Base-by-base conservation (phyloP, 2,329 filamentous ascomycete species). In the Neopestalotiopsis rosae region DNA sequence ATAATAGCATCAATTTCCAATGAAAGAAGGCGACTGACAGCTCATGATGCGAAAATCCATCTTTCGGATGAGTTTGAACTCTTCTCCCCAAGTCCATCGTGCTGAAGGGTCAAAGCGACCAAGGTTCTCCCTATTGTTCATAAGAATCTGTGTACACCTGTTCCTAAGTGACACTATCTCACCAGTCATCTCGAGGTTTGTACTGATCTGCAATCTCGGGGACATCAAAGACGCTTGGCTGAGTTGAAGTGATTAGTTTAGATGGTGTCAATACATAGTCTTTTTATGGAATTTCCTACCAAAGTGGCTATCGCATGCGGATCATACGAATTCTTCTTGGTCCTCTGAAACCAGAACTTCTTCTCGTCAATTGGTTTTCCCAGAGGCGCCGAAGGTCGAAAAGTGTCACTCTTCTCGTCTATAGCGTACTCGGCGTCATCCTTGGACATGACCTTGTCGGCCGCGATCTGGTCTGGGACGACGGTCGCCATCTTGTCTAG, bases 171-270 rank as follows among this genome's bases (percentile, higher is more conserved):
- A 28, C 24, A 28, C 2, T 14, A 28, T 38, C 70, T 70, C 13
- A 77, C 76, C 75, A 77, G 61, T 77, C 72, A 42, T 71, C 71
- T 24, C 71, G 72, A 40, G 76, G 76, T 52, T 77, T 74, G 32
- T 82, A 73, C 70, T 84, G 83, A 34, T 80, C 79, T 10, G 78
- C 81, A 2, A 79, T 74, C 4, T 82, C 79, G 0, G 81, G 79
- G 63, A 85, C 79, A 56, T 86, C 83, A 63, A 79, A 85, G 5
- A 86, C 83, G 3, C 83, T 85, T 5, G 80, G 82, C 70, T 84
- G 75, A 0, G 77, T 80, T 56, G 28, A 20, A 62, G n/a, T 30
- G 62, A 45, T 57, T 45, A 40, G 24, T 13, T 65, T 34, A 6
- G 9, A 28, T 64, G 42, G 69, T 4, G 10, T 69, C 40, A 10